phyloP scores from a whole-genome alignment of 2,329 filamentous ascomycete genomes.

The Pseudofabraea citricarpa region DNA sequence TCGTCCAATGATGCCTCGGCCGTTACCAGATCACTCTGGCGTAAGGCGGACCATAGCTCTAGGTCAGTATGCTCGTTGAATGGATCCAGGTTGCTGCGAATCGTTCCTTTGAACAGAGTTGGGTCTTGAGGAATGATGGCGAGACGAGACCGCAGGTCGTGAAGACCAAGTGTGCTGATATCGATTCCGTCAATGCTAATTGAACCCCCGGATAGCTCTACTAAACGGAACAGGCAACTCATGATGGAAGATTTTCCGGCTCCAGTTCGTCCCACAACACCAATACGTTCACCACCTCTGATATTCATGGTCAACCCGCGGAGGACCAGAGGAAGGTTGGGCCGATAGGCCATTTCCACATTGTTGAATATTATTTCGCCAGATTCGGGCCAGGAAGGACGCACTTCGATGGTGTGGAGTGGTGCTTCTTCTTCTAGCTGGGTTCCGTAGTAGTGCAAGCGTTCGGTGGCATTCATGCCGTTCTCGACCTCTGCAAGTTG shows the following conservation, averaged over 20 bases:
- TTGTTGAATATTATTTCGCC: constrained; percentile 76
- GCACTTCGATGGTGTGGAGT: constrained; percentile 36
- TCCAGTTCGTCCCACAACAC: constrained; percentile 76
- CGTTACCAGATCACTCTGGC: constrained; percentile 69
- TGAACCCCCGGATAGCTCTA: constrained; percentile 57
- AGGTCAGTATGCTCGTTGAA: constrained; percentile 75
- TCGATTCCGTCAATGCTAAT: constrained; percentile 63
- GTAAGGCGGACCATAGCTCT: constrained; percentile 72
- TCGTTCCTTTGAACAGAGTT: constrained; percentile 75
- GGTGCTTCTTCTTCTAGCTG: constrained; percentile 86
- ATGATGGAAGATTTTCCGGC: constrained; percentile 83
- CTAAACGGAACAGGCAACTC: constrained; percentile 74
- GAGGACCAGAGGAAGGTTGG: constrained; percentile 67
- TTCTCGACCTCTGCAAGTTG: constrained; percentile 96
- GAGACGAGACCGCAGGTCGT: constrained; percentile 70
- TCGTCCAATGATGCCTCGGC: constrained; percentile 33
- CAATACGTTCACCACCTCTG: constrained; percentile 70
- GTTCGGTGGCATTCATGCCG: constrained; percentile 95
- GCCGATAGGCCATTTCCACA: constrained; percentile 75
- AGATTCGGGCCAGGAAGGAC: constrained; percentile 70
- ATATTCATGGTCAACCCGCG: constrained; percentile 69
- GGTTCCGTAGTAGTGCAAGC: constrained; percentile 84
- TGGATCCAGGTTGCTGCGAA: constrained; percentile 75
- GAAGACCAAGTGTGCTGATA: constrained; percentile 69
- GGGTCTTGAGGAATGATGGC: constrained; percentile 84